Base-by-base conservation (phyloP, 176 grass and related monocot species). In the Carex cristatella region DNA sequence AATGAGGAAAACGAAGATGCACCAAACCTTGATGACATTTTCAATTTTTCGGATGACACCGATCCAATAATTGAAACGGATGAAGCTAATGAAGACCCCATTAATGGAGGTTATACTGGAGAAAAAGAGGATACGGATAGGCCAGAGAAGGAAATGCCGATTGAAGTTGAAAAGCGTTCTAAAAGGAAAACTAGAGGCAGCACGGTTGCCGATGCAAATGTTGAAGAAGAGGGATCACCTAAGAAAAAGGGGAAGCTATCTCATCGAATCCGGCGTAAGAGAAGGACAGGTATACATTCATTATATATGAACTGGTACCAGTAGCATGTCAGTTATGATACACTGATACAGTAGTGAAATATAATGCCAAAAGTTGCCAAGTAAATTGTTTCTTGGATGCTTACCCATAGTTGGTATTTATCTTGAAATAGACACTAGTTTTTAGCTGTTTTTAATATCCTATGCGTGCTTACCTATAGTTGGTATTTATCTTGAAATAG, bases 201-300 rank as follows among this genome's bases (percentile, higher is more conserved):
- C 81, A 83, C n/a, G 18, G n/a, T 54, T 83, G 23, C 64, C 10
- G 40, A 68, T 69, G 81, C 62, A 69, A 68, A 69, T 68, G 15
- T 28, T 32, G 44, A 56, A 55, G 44, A 56, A 55, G 81, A 69
- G 27, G 33, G 4, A 15, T 83, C n/a, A 4, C 61, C 81, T 51
- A 83, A 83, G 40, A 83, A 83, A 32, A 53, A 49, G 12, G 40
- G 7, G 12, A 83, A 69, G 23, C 48, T 83, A 83, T 9, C 81
- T 4, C 81, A 83, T 67, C 60, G 61, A 69, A 83, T 66, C 40
- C 60, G 63, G 44, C 18, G 12, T 66, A 83, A 83, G 81, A 83
- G 81, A 83, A 67, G 81, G 49, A 63, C 68, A 83, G 81, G 81
- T 83, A 69, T 55, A 11, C 7, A 0, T 57, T 78, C 5, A 57